Evolutionary conservation across 75 land plant genomes (phyloP).

Genomic region (Gnetum montanum): DNA sequence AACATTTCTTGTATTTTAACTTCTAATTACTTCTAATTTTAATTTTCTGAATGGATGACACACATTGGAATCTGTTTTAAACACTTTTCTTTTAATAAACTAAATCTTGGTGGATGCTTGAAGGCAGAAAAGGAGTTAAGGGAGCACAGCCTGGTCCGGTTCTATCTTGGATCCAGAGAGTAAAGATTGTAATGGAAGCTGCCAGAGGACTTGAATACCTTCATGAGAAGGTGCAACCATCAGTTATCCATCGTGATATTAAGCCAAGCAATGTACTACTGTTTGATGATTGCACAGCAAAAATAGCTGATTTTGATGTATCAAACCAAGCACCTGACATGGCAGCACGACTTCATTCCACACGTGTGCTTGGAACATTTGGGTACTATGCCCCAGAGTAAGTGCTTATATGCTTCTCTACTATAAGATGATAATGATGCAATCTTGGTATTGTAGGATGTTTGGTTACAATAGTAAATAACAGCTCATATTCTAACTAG

Average conservation of each 20-base stretch:
- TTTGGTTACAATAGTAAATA: no score
- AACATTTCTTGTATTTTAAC: no score
- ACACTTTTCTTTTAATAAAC: no score
- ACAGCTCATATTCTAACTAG: no score
- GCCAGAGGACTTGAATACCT: slow-evolving; percentile 79
- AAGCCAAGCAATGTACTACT: slow-evolving; percentile 80
- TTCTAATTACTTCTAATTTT: no score
- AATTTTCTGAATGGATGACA: no score
- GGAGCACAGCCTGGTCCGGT: slow-evolving; percentile 90
- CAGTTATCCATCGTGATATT: slow-evolving; percentile 77
- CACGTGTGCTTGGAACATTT: slow-evolving; percentile 86
- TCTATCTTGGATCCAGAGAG: slow-evolving; percentile 74
- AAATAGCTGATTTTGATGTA: slow-evolving; percentile 80
- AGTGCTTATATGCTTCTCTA: no score
- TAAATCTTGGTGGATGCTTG: neutral
- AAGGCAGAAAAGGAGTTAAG: slow-evolving; percentile 85
- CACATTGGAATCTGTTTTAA: no score
- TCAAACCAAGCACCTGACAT: slow-evolving; percentile 90
- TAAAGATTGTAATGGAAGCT: slow-evolving; percentile 85
- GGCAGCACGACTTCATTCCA: slow-evolving; percentile 89
- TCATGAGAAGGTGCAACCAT: slow-evolving; percentile 72
- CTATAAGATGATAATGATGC: no score
- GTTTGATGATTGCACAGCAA: slow-evolving; percentile 76
- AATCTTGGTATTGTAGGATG: no score
- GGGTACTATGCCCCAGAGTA: slow-evolving; percentile 93